phyloP scores from a whole-genome alignment of 768 basidiomycete species.

The Favolaschia claudopus region DNA sequence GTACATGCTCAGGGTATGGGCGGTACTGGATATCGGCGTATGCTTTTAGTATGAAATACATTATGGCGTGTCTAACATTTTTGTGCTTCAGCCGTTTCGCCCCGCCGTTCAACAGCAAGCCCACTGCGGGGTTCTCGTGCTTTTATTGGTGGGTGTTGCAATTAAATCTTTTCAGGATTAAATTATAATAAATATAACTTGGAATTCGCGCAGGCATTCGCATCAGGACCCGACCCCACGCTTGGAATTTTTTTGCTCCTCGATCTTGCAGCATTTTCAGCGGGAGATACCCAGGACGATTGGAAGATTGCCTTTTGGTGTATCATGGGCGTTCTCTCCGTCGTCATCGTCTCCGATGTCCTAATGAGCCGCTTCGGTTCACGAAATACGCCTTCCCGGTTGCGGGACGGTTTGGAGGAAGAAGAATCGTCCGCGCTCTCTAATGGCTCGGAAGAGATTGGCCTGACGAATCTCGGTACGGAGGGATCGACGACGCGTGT shows the following conservation, averaged over 20 bases:
- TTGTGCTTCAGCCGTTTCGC: slow-evolving; percentile 24
- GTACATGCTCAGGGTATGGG: slow-evolving; percentile 42
- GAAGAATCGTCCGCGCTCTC: slow-evolving; percentile 2
- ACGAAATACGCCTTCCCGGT: neutral
- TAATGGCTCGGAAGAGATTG: slow-evolving; percentile 9
- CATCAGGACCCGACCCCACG: slow-evolving; percentile 47
- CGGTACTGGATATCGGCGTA: slow-evolving; percentile 35
- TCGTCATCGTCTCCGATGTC: slow-evolving; percentile 22
- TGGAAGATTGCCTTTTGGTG: slow-evolving; percentile 37
- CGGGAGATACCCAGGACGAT: slow-evolving; percentile 29
- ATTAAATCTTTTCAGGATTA: no score
- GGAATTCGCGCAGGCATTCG: slow-evolving; percentile 35
- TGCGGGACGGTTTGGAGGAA: neutral
- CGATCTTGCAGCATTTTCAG: slow-evolving; percentile 39
- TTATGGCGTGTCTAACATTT: neutral
- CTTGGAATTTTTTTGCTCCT: slow-evolving; percentile 41
- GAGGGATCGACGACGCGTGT: neutral
- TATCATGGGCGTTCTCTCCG: slow-evolving; percentile 29
- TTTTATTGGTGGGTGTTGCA: slow-evolving; percentile 43
- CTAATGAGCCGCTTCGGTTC: neutral
- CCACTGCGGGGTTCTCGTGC: slow-evolving; percentile 34
- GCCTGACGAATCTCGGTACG: neutral
- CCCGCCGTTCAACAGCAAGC: slow-evolving; percentile 34
- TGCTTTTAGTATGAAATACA: neutral
- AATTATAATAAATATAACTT: no score